phyloP scores from a whole-genome alignment of 1,139 yeast genomes.

The Yamadazyma sp. region DNA sequence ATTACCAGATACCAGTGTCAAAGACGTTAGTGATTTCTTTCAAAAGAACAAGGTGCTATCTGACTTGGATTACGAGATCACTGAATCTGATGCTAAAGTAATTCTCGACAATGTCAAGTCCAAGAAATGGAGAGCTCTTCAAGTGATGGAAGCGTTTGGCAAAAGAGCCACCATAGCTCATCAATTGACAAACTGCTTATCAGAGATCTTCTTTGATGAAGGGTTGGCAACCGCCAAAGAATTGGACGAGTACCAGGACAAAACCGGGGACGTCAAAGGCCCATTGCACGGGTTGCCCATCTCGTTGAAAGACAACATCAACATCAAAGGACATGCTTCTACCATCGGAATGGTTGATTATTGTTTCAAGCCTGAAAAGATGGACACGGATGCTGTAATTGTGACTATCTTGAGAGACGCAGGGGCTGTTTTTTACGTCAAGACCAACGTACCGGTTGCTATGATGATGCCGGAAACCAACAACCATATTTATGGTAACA shows the following conservation, averaged over 20 bases:
- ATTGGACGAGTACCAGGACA: conserved; percentile 27
- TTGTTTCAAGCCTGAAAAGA: conserved; percentile 28
- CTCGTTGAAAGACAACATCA: conserved; percentile 64
- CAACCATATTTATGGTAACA: conserved; percentile 34
- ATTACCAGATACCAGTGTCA: conserved; percentile 26
- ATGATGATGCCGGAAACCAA: conserved; percentile 42
- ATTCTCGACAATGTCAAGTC: conserved; percentile 33
- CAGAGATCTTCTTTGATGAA: conserved; percentile 36
- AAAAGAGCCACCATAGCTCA: conserved; percentile 48
- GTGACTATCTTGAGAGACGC: conserved; percentile 24
- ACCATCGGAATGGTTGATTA: conserved; percentile 46
- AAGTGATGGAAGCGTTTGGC: conserved; percentile 28
- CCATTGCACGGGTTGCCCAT: conserved; percentile 65
- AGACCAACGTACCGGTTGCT: conserved; percentile 37
- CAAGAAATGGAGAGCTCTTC: conserved; percentile 25
- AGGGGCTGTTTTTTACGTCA: conserved; percentile 36
- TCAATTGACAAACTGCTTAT: conserved; percentile 40
- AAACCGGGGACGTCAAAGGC: conserved; percentile 26
- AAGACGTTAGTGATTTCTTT: conserved; percentile 40
- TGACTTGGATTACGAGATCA: conserved; percentile 32
- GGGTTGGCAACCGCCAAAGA: conserved; percentile 28
- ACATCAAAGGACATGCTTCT: conserved; percentile 51
- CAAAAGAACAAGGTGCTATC: conserved; percentile 24
- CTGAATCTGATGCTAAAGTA: conserved; percentile 33
- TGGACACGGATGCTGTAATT: conserved; percentile 26